phyloP scores from a whole-genome alignment of 2,329 filamentous ascomycete genomes.

The Zalaria sp. region DNA sequence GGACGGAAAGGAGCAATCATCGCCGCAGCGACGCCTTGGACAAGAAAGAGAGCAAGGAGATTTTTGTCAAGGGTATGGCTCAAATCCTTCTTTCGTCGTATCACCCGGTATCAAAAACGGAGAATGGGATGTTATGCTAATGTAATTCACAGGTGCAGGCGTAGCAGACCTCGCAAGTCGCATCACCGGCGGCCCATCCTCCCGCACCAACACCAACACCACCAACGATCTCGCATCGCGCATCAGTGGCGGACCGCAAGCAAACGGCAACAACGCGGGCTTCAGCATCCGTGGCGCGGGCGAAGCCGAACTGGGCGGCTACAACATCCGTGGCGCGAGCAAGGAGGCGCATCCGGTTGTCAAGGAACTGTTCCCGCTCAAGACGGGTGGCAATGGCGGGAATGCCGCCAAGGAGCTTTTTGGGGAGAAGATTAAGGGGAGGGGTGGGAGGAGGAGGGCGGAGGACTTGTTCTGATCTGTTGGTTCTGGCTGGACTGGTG shows the following conservation, averaged over 20 bases:
- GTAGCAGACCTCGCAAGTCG: neutral
- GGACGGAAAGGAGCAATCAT: slow-evolving; percentile 22
- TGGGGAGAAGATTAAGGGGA: slow-evolving; percentile 15
- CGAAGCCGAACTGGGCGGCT: slow-evolving; percentile 8
- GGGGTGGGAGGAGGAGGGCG: slow-evolving; percentile 12
- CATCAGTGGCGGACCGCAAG: slow-evolving; percentile 7
- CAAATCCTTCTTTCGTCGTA: neutral
- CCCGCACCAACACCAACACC: neutral
- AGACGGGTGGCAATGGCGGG: slow-evolving; percentile 10
- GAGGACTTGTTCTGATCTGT: slow-evolving; percentile 5
- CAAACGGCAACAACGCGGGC: slow-evolving; percentile 5
- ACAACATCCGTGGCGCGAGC: slow-evolving; percentile 17
- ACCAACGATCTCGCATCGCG: slow-evolving; percentile 7
- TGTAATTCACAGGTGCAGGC: neutral
- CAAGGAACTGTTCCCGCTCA: slow-evolving; percentile 19
- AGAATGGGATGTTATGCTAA: slow-evolving; percentile 5
- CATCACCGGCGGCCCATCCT: neutral
- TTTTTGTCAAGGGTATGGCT: slow-evolving; percentile 5
- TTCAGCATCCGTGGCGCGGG: slow-evolving; percentile 20
- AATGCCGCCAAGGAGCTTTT: slow-evolving; percentile 16
- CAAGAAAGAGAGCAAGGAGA: slow-evolving; percentile 10
- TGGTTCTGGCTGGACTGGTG: no score
- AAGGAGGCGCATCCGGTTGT: slow-evolving; percentile 9
- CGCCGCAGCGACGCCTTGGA: slow-evolving; percentile 29
- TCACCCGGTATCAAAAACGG: slow-evolving; percentile 1